Conservation (phyloP, 306 rosid species). For the Amphicarpaea edgeworthii region DNA sequence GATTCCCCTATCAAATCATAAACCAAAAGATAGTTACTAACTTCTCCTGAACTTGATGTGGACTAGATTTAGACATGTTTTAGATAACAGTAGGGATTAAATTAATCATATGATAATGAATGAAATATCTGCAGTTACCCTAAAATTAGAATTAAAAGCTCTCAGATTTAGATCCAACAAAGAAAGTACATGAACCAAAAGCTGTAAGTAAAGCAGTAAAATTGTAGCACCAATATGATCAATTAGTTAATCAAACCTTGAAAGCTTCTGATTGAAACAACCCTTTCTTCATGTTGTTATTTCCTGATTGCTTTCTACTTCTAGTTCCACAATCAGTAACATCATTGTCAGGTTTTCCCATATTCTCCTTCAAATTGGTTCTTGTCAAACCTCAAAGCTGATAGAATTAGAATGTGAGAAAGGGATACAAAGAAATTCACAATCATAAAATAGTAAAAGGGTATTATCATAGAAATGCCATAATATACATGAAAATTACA, state of each 20-base stretch:
- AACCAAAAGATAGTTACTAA: constrained; percentile 24
- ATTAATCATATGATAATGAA: constrained; percentile 24
- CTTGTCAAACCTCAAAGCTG: constrained; percentile 3
- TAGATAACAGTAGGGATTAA: constrained; percentile 3
- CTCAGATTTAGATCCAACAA: constrained; percentile 28
- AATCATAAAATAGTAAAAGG: constrained; percentile 6
- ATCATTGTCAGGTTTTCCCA: constrained; percentile 59
- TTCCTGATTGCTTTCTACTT: constrained; percentile 21
- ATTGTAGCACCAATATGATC: background rate
- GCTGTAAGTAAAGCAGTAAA: constrained; percentile 10
- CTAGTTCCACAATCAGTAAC: constrained; percentile 43
- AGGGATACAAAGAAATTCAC: background rate
- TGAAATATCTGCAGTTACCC: constrained; percentile 5
- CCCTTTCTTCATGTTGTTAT: constrained; percentile 46
- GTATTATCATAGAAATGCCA: background rate
- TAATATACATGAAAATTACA: background rate
- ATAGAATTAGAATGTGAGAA: background rate
- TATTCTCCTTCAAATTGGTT: constrained; percentile 37
- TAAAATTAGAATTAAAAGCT: constrained; percentile 11
- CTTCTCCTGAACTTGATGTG: constrained; percentile 17
- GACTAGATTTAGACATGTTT: constrained; percentile 11
- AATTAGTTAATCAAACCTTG: constrained; percentile 50
- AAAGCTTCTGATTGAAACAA: constrained; percentile 41
- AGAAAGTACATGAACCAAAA: constrained; percentile 13
- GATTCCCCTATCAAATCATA: constrained; percentile 51